phyloP scores from a whole-genome alignment of 495 filamentous ascomycete genomes.

The Tuber melanosporum region DNA sequence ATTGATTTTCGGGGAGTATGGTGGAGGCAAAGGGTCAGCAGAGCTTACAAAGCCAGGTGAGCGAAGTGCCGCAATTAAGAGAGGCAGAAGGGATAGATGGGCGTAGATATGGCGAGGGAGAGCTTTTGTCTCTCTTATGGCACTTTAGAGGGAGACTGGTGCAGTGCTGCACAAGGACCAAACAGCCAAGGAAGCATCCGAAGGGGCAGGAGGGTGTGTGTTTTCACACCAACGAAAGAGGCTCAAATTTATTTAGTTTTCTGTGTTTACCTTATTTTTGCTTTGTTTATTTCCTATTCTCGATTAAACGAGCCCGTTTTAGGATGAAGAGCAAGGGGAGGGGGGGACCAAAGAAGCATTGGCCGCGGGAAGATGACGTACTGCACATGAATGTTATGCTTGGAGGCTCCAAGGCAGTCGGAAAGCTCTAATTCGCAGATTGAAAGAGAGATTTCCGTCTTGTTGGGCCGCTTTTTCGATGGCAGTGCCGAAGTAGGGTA shows the following conservation, averaged over 20 bases:
- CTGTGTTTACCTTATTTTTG: not conserved
- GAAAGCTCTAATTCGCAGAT: not conserved
- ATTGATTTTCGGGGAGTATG: not conserved
- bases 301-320: not conserved
- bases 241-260: not conserved
- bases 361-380: constrained; percentile 3
- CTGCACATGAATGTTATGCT: not conserved
- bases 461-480: not conserved
- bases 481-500: not conserved
- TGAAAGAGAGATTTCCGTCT: not conserved
- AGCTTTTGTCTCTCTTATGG: not conserved
- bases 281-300: constrained; percentile 1
- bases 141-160: not conserved
- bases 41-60: not conserved
- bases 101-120: not conserved
- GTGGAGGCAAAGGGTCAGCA: not conserved
- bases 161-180: not conserved
- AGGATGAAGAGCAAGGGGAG: not conserved
- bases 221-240: not conserved
- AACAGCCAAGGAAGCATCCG: not conserved
- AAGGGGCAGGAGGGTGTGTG: not conserved
- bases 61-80: not conserved
- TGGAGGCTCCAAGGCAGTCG: not conserved
- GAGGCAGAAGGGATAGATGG: not conserved
- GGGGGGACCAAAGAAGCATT: not conserved